phyloP scores from a whole-genome alignment of 352 stramenopile genomes.

The Phytophthora cryptogea region DNA sequence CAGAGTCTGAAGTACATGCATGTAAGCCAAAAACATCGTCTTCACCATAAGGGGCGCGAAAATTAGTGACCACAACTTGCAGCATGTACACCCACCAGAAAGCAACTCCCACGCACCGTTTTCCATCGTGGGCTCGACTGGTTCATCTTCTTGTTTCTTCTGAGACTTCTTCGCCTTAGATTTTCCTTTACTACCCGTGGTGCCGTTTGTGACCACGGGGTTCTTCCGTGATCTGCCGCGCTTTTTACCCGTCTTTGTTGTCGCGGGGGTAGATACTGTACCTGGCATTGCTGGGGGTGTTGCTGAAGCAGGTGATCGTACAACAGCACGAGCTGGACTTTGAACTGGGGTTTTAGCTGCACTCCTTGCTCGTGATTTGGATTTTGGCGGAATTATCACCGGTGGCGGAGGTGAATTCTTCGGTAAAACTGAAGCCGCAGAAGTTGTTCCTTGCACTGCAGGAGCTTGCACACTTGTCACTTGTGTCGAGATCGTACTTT shows the following conservation, averaged over 20 bases:
- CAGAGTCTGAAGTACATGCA: conserved; percentile 24
- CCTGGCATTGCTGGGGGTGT: neutral
- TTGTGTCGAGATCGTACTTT: neutral
- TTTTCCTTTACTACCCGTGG: conserved; percentile 17
- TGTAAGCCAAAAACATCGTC: conserved; percentile 14
- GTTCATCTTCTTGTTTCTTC: conserved; percentile 4
- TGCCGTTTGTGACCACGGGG: neutral
- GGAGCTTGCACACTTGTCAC: neutral
- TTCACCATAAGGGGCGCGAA: conserved; percentile 10
- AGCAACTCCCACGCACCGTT: conserved; percentile 22
- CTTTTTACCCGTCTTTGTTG: conserved; percentile 34
- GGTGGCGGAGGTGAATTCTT: neutral
- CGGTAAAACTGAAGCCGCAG: neutral
- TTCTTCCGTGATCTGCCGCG: conserved; percentile 27
- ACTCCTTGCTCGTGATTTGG: conserved; percentile 7
- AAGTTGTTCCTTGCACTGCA: neutral
- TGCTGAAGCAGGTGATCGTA: conserved; percentile 5
- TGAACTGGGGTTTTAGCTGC: neutral
- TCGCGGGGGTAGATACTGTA: conserved; percentile 6
- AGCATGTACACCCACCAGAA: neutral
- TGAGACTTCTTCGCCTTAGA: conserved; percentile 23
- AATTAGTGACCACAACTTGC: conserved; percentile 3
- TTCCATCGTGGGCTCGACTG: conserved; percentile 6
- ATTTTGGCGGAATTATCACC: conserved; percentile 4
- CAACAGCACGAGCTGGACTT: conserved; percentile 7